Base-by-base conservation (phyloP, 2,329 filamentous ascomycete species). In the Diaporthe ampelina region DNA sequence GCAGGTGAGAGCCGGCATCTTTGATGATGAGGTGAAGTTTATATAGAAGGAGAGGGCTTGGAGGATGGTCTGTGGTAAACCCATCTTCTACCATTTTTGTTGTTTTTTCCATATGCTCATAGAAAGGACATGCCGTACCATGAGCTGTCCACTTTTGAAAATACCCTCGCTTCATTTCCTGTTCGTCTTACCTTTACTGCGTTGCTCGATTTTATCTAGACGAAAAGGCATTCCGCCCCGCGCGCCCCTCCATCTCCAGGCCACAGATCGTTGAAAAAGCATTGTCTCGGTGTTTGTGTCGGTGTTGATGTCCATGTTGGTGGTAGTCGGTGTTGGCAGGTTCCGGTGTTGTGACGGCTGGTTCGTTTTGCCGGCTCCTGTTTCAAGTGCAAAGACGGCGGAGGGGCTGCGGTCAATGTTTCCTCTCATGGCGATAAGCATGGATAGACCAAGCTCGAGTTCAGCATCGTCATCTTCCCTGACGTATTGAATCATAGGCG, bases 1-100 rank as follows among this genome's bases (percentile, higher is more conserved):
- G 74, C 94, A 96, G 81, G 92, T 94, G 48, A 87, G 94, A 72
- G 93, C 92, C 32, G 92, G 91, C 17, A 82, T 95, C 63, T 95
- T 96, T 82, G 70, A 72, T 48, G 92, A 93, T 71, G 94, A 96
- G 81, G 91, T 95, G 35, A 90, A 89, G 52, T 94, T 93, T 82
- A 84, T 82, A 32, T 88, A 79, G 61, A 43, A 21, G 43, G 72
- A 56, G 3, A 48, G 61, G 52, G 50, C 45, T 37, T 1, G n/a
- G 21, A 19, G 45, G 13, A 2, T 21, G n/a, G 24, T 40, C 19
- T 57, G 35, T 17, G 21, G 21, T 10, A 17, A 4, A 24, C 35
- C 11, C 19, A 13, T 26, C 35, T 29, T 45, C 29, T 1, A 10
- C 13, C 15, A 19, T 54, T 21, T 21, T 26, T 19, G 40, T 43